Evolutionary conservation across 2,329 filamentous ascomycete genomes (phyloP).

Genomic region (Calonectria pseudoreteaudii): DNA sequence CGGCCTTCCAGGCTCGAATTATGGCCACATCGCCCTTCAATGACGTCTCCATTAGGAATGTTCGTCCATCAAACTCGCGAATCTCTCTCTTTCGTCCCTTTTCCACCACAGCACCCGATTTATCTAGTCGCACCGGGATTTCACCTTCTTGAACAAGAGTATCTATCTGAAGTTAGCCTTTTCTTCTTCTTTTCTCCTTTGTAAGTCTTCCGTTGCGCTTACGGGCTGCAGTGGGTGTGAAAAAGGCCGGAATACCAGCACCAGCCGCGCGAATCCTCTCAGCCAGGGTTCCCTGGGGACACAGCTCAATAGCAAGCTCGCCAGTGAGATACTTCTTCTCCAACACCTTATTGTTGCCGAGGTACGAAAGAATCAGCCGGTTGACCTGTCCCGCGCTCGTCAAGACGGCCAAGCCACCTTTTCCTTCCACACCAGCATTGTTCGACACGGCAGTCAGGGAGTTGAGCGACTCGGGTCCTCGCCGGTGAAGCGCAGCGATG

Average conservation of each 20-base stretch:
- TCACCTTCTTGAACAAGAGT: constrained; percentile 77
- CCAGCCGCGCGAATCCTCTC: constrained; percentile 80
- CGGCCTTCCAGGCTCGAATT: constrained; percentile 80
- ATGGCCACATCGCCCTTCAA: constrained; percentile 83
- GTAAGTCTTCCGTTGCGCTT: constrained; percentile 43
- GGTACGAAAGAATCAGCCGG: constrained; percentile 79
- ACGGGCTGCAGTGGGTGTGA: constrained; percentile 79
- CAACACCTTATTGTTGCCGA: constrained; percentile 81
- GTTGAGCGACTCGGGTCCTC: constrained; percentile 71
- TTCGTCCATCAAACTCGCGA: constrained; percentile 77
- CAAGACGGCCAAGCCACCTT: constrained; percentile 75
- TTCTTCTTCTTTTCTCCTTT: not conserved
- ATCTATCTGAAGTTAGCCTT: constrained; percentile 50
- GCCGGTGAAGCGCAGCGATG: constrained; percentile 73
- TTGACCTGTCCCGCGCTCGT: constrained; percentile 77
- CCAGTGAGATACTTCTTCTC: constrained; percentile 81
- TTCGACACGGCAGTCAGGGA: constrained; percentile 83
- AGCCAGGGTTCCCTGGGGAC: constrained; percentile 80
- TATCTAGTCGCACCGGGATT: constrained; percentile 72
- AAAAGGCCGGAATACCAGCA: constrained; percentile 84
- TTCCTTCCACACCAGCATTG: constrained; percentile 79
- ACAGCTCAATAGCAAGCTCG: constrained; percentile 80
- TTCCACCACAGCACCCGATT: constrained; percentile 71
- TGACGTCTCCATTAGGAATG: constrained; percentile 82
- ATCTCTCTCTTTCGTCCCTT: constrained; percentile 76